Conservation (phyloP, 129 eudicot species). For the Gnaphalium uliginosum region DNA sequence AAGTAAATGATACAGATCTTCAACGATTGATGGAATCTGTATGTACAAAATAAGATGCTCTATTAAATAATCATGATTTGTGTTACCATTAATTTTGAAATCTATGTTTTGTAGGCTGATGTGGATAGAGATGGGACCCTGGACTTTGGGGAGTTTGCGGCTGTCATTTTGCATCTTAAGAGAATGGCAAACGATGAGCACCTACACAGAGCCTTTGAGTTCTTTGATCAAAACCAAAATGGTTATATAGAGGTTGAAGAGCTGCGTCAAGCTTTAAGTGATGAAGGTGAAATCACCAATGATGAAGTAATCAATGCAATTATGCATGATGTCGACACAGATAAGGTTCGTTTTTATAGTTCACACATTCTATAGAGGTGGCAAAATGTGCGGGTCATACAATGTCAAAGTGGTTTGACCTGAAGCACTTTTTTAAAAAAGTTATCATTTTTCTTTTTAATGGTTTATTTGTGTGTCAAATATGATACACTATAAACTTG, state of each 20-base stretch:
- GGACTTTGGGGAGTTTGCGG: constrained; percentile 67
- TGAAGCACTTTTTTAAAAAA: background rate
- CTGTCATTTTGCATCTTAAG: constrained; percentile 61
- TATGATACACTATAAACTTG: background rate
- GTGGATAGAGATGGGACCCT: constrained; percentile 70
- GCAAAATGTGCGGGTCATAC: background rate
- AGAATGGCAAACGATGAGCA: constrained; percentile 74
- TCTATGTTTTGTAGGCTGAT: constrained; percentile 55
- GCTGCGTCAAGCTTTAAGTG: constrained; percentile 51
- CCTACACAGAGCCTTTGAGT: constrained; percentile 56
- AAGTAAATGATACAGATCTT: constrained; percentile 59
- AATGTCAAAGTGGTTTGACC: background rate
- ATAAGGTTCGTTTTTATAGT: constrained; percentile 43
- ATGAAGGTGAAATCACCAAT: constrained; percentile 46
- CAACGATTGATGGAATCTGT: constrained; percentile 73
- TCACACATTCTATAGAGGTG: background rate
- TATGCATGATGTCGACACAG: constrained; percentile 55
- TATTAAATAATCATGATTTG: background rate
- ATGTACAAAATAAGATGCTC: constrained; percentile 18
- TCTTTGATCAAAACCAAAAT: constrained; percentile 48
- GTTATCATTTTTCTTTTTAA: background rate
- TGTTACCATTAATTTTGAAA: background rate
- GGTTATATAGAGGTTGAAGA: constrained; percentile 71
- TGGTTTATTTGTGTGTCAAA: background rate
- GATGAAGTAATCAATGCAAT: constrained; percentile 57